These are phyloP conservation scores for Calycina herbarum DNA, from an alignment of 2,329 filamentous ascomycete genomes.

Conservation along the genomic window DNA sequence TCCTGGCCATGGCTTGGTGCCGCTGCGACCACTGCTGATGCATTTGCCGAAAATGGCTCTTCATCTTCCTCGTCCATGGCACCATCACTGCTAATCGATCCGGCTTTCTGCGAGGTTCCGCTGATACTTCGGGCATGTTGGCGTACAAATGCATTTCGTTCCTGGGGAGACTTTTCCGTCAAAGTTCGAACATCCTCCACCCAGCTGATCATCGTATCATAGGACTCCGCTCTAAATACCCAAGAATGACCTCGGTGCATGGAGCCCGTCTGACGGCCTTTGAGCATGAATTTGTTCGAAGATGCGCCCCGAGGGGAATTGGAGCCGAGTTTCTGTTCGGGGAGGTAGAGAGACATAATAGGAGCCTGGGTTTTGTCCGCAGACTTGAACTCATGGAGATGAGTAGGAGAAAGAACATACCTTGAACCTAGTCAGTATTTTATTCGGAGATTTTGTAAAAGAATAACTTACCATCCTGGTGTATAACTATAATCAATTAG, in stretches of 20 bases:
- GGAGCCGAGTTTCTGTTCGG: constrained; percentile 92
- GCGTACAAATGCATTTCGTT: constrained; percentile 83
- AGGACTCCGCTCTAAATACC: constrained; percentile 69
- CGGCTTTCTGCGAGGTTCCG: constrained; percentile 58
- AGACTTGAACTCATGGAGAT: constrained; percentile 99
- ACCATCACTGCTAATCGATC: constrained; percentile 73
- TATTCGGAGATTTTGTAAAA: neutral
- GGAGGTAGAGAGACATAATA: constrained; percentile 93
- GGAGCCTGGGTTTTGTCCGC: constrained; percentile 88
- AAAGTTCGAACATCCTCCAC: constrained; percentile 78
- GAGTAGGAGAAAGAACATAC: constrained; percentile 95
- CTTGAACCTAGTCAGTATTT: constrained; percentile 44
- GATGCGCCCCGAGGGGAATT: constrained; percentile 80
- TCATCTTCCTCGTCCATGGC: constrained; percentile 73
- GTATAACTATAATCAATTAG: constrained; percentile 22
- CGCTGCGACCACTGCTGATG: constrained; percentile 54
- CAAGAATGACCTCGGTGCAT: constrained; percentile 82
- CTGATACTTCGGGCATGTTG: constrained; percentile 78
- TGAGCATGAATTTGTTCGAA: constrained; percentile 97
- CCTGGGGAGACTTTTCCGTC: constrained; percentile 85
- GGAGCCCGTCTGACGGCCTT: constrained; percentile 87
- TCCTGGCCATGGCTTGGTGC: constrained; percentile 45
- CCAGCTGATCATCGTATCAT: constrained; percentile 97
- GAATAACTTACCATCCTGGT: constrained; percentile 69
- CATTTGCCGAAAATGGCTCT: constrained; percentile 57